Base-by-base conservation (phyloP, 768 basidiomycete species). In the Lentinus brumalis region DNA sequence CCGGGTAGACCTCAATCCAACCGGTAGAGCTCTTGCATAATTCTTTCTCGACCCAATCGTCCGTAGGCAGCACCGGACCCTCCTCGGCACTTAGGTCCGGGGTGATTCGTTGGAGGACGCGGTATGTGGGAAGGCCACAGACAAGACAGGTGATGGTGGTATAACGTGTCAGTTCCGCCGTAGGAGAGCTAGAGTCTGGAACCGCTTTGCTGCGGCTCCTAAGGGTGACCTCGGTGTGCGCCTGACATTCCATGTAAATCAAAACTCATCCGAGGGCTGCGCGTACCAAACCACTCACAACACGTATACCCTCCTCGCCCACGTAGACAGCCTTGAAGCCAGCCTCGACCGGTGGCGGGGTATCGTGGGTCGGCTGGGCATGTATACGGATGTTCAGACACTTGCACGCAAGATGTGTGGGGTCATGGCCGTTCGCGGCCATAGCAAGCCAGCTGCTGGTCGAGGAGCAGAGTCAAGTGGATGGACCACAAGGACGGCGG, bases 21-120 rank as follows among this genome's bases (percentile, higher is more conserved):
- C 91, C 91, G 55, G 70, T 83, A 38, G 78, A 73, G 65, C 86
- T 88, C 73, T 84, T 84, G 73, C 92, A 77, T 53, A 85, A 76
- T 68, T 90, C 88, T 52, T 83, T 81, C 74, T 92, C 91, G 6
- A 85, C 85, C 88, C 89, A 92, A 47, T 90, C 88, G 54, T 87
- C 85, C 1, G 84, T 84, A 15, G 91, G 89, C 51, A 91, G 74
- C 15, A 91, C 73, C 3, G 86, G 83, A 8, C 87, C 86, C 56
- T 87, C 87, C 51, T 81, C 81, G 14, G 79, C 78, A 60, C 88
- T 86, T 7, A 84, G 72, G 56, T 87, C 86, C 50, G 76, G 73
- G 42, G 83, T 76, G 53, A 87, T 79, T 32, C 78, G 74, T 66
- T 90, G 88, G 63, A 78, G 75, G 31, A 91, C 86, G 50, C 90